Percentiles rank a stretch among this genome's conserved stretches.
Conservation (phyloP, 2,329 filamentous ascomycete genomes). For the Cercospora zeae-maydis region DNA sequence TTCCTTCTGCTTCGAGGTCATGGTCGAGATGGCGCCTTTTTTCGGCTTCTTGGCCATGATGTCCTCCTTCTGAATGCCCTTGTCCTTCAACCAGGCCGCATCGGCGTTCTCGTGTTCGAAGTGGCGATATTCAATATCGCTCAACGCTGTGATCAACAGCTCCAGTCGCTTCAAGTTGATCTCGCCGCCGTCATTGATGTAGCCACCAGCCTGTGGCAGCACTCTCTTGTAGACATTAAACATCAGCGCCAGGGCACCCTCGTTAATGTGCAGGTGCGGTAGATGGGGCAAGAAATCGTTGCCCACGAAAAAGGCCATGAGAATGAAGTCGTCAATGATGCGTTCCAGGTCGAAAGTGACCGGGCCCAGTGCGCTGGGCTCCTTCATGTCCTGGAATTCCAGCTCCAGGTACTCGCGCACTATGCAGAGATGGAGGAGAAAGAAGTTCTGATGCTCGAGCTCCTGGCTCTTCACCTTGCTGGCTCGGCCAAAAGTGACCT, state of each 20-base stretch:
- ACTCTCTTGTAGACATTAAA: conserved; percentile 94
- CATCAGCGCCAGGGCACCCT: conserved; percentile 94
- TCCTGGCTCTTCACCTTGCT: conserved; percentile 89
- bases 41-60: conserved; percentile 60
- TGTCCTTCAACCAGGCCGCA: conserved; percentile 86
- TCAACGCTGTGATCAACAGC: conserved; percentile 75
- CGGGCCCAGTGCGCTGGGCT: conserved; percentile 60
- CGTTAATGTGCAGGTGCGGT: conserved; percentile 95
- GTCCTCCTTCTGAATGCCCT: conserved; percentile 68
- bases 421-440: conserved; percentile 93
- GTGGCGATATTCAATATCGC: conserved; percentile 83
- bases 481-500: conserved; percentile 92
- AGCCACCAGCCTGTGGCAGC: conserved; percentile 80
- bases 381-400: conserved; percentile 89
- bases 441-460: conserved; percentile 98
- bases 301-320: conserved; percentile 99
- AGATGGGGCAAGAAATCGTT: conserved; percentile 98
- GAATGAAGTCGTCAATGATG: conserved; percentile 97
- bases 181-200: conserved; percentile 91
- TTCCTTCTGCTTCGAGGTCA: conserved; percentile 76
- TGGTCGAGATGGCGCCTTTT: conserved; percentile 61
- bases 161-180: conserved; percentile 82
- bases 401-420: conserved; percentile 95
- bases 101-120: conserved; percentile 89
- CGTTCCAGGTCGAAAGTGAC: conserved; percentile 91